phyloP scores from a whole-genome alignment of 176 grass and related monocot genomes.

The Olyra latifolia region DNA sequence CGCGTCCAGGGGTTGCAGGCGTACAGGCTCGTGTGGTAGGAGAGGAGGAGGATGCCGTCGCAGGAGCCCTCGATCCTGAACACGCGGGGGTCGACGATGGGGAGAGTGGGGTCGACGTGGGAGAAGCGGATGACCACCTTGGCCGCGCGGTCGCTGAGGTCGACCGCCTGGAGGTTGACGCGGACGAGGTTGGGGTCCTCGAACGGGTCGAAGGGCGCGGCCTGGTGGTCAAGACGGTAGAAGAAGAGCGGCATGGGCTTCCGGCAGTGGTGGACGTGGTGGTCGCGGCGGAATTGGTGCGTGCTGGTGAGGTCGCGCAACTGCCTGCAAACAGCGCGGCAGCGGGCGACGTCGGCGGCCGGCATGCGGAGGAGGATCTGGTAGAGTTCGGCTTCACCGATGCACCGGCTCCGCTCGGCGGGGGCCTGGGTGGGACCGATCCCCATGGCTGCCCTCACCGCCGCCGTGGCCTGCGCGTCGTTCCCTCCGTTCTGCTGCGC shows the following conservation, averaged over 20 bases:
- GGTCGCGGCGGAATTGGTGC: neutral
- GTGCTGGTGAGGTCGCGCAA: neutral
- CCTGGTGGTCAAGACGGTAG: neutral
- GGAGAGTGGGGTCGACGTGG: neutral
- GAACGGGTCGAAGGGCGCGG: neutral
- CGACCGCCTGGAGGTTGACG: slow-evolving; percentile 6
- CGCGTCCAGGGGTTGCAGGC: slow-evolving; percentile 30
- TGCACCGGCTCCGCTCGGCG: neutral
- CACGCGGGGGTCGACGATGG: neutral
- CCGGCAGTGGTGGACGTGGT: neutral
- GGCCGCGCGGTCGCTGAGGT: neutral
- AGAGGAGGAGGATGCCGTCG: slow-evolving; percentile 22
- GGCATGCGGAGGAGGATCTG: neutral
- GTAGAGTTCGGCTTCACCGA: neutral
- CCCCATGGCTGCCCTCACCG: neutral
- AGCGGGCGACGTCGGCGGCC: neutral
- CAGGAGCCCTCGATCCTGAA: slow-evolving; percentile 25
- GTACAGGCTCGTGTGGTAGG: neutral
- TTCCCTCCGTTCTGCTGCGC: neutral
- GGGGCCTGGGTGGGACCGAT: too few species aligned
- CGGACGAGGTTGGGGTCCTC: neutral
- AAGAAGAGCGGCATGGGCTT: slow-evolving; percentile 24
- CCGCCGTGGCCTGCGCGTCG: neutral
- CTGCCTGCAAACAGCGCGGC: neutral
- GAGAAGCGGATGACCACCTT: neutral